Conservation (phyloP, 2,329 filamentous ascomycete genomes). For the Colletotrichum chlorophyti region DNA sequence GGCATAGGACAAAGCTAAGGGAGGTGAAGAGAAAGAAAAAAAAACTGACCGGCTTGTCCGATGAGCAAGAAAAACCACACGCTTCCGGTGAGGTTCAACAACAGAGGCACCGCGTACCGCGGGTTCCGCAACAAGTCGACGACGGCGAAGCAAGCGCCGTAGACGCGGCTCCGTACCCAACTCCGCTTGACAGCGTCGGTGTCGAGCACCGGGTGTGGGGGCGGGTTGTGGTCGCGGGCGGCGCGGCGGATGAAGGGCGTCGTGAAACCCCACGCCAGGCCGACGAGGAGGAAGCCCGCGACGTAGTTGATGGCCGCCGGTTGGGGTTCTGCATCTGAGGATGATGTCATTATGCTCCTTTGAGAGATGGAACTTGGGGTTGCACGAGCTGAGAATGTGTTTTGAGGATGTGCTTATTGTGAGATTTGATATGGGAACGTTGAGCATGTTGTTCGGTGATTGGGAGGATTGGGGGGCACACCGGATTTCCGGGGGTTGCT, state of each 20-base stretch:
- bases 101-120: conserved; percentile 81
- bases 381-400: conserved; percentile 1
- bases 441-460: too few relatives aligned
- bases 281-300: conserved; percentile 88
- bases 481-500: neutral
- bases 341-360: conserved; percentile 20
- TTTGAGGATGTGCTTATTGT: too few relatives aligned
- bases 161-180: conserved; percentile 67
- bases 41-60: conserved; percentile 80
- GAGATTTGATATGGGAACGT: too few relatives aligned
- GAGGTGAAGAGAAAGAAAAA: neutral
- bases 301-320: conserved; percentile 79
- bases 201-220: conserved; percentile 61
- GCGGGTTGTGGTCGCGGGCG: conserved; percentile 75
- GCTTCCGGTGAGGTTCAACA: conserved; percentile 90
- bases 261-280: conserved; percentile 90
- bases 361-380: too few relatives aligned
- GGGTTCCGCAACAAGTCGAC: conserved; percentile 81
- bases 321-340: conserved; percentile 32
- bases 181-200: conserved; percentile 58
- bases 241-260: conserved; percentile 91
- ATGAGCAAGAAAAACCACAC: conserved; percentile 97
- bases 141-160: conserved; percentile 75
- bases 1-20: too few relatives aligned
- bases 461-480: neutral